Percentiles rank a stretch among this genome's conserved stretches.
Conservation (phyloP, 2,329 filamentous ascomycete species). For the Beauveria caledonica region DNA sequence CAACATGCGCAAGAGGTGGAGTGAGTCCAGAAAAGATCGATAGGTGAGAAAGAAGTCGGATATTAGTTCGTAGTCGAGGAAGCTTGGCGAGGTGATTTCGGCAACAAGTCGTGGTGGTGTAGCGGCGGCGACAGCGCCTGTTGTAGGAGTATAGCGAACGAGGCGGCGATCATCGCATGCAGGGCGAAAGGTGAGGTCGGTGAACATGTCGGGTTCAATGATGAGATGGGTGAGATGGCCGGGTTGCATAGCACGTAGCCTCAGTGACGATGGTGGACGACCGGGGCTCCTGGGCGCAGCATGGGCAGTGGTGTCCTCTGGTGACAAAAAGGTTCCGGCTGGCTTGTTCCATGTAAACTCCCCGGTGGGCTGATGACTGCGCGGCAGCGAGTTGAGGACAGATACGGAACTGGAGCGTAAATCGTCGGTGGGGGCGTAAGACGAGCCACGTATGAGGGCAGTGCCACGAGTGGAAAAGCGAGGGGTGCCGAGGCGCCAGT, state of each 20-base stretch:
- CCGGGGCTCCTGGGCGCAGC: constrained; percentile 17
- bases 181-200: constrained; percentile 70
- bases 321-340: constrained; percentile 16
- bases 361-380: constrained; percentile 23
- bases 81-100: constrained; percentile 91
- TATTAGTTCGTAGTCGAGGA: constrained; percentile 92
- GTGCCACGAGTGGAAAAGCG: constrained; percentile 71
- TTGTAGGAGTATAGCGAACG: constrained; percentile 68
- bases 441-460: constrained; percentile 71
- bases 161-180: constrained; percentile 69
- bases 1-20: constrained; percentile 73
- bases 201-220: constrained; percentile 72
- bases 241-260: constrained; percentile 33
- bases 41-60: constrained; percentile 98
- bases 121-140: constrained; percentile 74
- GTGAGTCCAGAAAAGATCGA: constrained; percentile 71
- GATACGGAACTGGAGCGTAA: constrained; percentile 54
- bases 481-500: constrained; percentile 75
- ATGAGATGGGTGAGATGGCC: constrained; percentile 40
- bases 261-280: constrained; percentile 28
- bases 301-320: constrained; percentile 23
- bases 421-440: constrained; percentile 69
- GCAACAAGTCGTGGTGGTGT: constrained; percentile 86
- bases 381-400: constrained; percentile 30
- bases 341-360: constrained; percentile 1